Evolutionary conservation across 2,329 filamentous ascomycete genomes (phyloP).

Genomic region (Xylaria multiplex): DNA sequence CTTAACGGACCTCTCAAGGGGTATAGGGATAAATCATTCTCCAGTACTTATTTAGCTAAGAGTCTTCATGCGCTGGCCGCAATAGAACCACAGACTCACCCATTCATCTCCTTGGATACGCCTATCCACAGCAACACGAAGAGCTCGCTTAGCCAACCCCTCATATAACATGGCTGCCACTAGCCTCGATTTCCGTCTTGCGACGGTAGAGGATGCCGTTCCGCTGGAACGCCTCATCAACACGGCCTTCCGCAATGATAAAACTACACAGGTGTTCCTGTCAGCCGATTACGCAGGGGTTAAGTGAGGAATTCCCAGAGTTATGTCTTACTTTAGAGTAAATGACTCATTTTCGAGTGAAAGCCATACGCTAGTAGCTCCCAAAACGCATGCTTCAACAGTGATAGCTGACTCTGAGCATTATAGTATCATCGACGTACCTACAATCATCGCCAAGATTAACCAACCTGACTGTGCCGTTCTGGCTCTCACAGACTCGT

Average conservation of each 20-base stretch:
- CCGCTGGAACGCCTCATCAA: constrained; percentile 38
- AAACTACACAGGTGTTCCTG: constrained; percentile 37
- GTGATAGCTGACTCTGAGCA: not conserved
- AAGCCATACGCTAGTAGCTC: no score
- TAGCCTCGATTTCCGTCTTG: constrained; percentile 37
- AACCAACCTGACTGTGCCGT: constrained; percentile 36
- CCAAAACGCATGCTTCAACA: no score
- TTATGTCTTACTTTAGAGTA: no score
- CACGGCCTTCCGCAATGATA: constrained; percentile 37
- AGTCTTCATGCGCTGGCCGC: not conserved
- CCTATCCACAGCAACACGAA: not conserved
- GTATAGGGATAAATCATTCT: not conserved
- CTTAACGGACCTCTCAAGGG: not conserved
- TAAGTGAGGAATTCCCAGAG: not conserved
- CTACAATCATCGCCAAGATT: constrained; percentile 34
- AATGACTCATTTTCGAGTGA: no score
- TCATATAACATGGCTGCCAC: constrained; percentile 8
- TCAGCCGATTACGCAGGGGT: constrained; percentile 29
- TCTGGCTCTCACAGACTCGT: constrained; percentile 51
- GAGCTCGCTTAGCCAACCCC: not conserved
- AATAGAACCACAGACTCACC: not conserved
- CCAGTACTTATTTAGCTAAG: constrained; percentile 11
- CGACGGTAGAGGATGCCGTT: constrained; percentile 38
- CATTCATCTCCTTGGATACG: not conserved
- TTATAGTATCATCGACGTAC: constrained; percentile 18